Evolutionary conservation across 257 asterid genomes (phyloP), one percentile per base, ranked within the genome.

Genomic region (Forsythia viridissima): DNA sequence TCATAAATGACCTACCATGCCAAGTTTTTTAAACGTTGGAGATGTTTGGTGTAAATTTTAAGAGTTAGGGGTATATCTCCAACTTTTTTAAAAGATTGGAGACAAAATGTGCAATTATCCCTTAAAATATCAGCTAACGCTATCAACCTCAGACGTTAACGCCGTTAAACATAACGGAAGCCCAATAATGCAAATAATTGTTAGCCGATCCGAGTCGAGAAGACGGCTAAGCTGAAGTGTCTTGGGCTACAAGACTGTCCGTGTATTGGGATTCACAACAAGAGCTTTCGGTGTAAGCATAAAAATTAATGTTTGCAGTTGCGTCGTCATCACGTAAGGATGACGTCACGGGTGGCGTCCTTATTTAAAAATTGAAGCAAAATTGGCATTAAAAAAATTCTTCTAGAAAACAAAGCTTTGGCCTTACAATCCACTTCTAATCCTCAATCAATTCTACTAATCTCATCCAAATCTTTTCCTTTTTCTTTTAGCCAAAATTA

Each of bases 201-300:
- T 55, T 55, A 48, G 80, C 75, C 74, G 42, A 82, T 78, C 75
- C 76, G 75, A 30, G 34, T 30, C 34, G 34, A 30, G 34, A 30
- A 30, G 34, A 77, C 38, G 4, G 37, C 8, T n/a, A 68, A 68
- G 20, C 51, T 10, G 52, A 12, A 24, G 81, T 68, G 88, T 79
- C 83, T 79, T 82, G 82, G 83, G 85, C 79, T 72, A 21, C 76
- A 88, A 88, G 87, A 36, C 73, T 88, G 91, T 84, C 88, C 84
- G 86, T 78, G 88, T 82, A 82, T 82, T 59, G 88, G 88, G 91
- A 87, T 57, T 79, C 65, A 43, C 55, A 57, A 82, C 76, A 48
- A 72, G 82, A 18, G 82, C 84, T 86, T 86, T 81, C 86, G 83
- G 87, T 83, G 85, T 69, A 77, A 78, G 82, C 82, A 77, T 81